A percentile compares a stretch with the other conserved stretches of the same genome.
Evolutionary conservation across 495 filamentous ascomycete species (phyloP).

Genomic region (Xylaria intraflava): DNA sequence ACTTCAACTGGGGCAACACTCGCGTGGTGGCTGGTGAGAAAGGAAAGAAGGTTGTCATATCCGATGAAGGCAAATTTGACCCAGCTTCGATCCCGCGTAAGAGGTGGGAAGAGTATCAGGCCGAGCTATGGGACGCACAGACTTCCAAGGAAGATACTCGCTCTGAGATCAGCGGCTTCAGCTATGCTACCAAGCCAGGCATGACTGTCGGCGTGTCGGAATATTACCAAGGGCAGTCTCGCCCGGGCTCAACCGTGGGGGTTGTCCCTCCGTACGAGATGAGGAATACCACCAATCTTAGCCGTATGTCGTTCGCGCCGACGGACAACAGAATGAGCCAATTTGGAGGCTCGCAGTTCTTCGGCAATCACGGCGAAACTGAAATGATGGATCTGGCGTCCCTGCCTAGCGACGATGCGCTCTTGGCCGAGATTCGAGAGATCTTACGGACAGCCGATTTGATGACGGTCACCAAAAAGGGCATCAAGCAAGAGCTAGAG

Average conservation of each 20-base stretch:
- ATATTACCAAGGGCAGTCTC: conserved; percentile 54
- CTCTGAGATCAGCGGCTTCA: conserved; percentile 86
- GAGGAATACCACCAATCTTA: conserved; percentile 34
- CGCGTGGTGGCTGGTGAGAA: conserved; percentile 95
- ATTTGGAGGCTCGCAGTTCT: conserved; percentile 42
- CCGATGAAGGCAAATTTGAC: conserved; percentile 98
- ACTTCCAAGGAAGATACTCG: conserved; percentile 73
- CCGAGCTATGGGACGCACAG: conserved; percentile 92
- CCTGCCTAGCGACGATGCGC: conserved; percentile 79
- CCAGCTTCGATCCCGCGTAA: conserved; percentile 88
- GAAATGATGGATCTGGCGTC: conserved; percentile 60
- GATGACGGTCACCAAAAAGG: conserved; percentile 98
- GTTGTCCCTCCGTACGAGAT: conserved; percentile 24
- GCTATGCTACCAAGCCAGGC: conserved; percentile 81
- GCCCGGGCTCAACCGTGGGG: conserved; percentile 73
- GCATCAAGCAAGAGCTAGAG: conserved; percentile 89
- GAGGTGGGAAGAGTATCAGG: conserved; percentile 98
- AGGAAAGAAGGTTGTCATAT: conserved; percentile 85
- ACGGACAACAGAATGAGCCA: conserved; percentile 56
- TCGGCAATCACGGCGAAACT: conserved; percentile 56
- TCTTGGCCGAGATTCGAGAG: conserved; percentile 89
- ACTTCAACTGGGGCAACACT: conserved; percentile 97
- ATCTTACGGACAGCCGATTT: conserved; percentile 86
- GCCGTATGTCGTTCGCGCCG: conserved; percentile 74
- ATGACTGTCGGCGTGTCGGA: conserved; percentile 51